phyloP scores from a whole-genome alignment of 139 green algal genomes.

The Deuterostichococcus epilithicus region DNA sequence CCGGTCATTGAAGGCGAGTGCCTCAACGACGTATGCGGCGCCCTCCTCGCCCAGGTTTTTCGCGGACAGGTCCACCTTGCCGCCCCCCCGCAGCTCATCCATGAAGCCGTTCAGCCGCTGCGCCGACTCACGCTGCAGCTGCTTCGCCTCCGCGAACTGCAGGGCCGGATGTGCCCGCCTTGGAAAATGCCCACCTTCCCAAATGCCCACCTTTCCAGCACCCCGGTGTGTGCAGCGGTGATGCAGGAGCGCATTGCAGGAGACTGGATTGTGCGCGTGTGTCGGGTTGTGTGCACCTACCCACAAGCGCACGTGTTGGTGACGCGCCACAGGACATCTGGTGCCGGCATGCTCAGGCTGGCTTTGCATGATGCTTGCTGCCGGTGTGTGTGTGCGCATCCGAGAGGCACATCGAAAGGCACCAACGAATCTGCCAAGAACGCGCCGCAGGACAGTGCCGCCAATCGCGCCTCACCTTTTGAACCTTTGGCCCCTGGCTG shows the following conservation, averaged over 20 bases:
- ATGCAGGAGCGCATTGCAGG: too few relatives aligned
- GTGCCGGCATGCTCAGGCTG: neutral
- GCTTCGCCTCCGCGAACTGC: slow-evolving; percentile 51
- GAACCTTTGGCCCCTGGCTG: slow-evolving; percentile 32
- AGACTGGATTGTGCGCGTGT: too few relatives aligned
- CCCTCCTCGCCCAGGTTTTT: slow-evolving; percentile 91
- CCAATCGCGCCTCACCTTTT: slow-evolving; percentile 13
- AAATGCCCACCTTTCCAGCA: neutral
- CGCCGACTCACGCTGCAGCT: slow-evolving; percentile 60
- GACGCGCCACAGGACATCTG: neutral
- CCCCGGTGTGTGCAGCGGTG: neutral
- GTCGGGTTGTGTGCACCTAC: neutral
- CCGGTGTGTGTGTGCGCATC: neutral
- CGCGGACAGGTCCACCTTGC: slow-evolving; percentile 69
- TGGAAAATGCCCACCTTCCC: neutral
- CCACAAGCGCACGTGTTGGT: neutral
- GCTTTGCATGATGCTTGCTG: neutral
- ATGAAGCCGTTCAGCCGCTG: slow-evolving; percentile 74
- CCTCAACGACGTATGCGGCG: slow-evolving; percentile 78
- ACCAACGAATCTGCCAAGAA: neutral
- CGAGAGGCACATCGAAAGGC: neutral
- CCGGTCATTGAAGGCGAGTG: slow-evolving; percentile 87
- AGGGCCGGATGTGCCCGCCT: neutral
- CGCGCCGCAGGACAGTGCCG: neutral
- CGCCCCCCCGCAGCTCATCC: slow-evolving; percentile 53